Evolutionary conservation across 495 filamentous ascomycete genomes (phyloP), one percentile per base, ranked within the genome.

Genomic region (Annulohypoxylon bovei): DNA sequence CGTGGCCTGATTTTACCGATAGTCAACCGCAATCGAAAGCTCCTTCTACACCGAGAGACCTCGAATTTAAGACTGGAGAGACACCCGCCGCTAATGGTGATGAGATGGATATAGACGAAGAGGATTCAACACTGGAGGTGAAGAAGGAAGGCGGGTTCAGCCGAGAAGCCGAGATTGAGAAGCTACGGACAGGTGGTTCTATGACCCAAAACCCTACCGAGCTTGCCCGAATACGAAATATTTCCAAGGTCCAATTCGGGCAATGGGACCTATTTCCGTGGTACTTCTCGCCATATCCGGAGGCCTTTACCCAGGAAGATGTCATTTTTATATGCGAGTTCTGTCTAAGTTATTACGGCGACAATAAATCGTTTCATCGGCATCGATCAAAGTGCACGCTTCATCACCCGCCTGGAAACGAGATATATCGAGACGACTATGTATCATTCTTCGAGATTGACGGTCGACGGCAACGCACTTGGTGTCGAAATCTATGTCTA

Each of bases 171-270:
- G 95, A 99, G 75, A 97, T 98, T 63, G 95, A 98, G 76, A 94
- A 95, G 71, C 86, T 99, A 3, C 91, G 95, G 40, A 97, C 93
- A 6, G 90, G 89, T 40, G 95, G 95, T 49, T 97, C 93, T 74
- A 98, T 99, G 95, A 98, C 96, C 16, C 96, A 99, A 76, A 98
- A 97, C 71, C 95, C 95, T 44, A 93, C 96, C 18, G 96, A 99
- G 75, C 94, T 99, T 62, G 95, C 95, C 18, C 93, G 95, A 35
- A 96, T 99, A 44, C 91, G 95, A 64, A 99, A 99, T 75, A 88
- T 99, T 71, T 91, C 89, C 28, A 91, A 89, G 32, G 89, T 98
- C 2, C 95, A 99, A 79, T 97, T 99, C 86, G 95, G 95, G 42
- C 88, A 90, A 69, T 91, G 89, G 79, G 93, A 97, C 71, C 85